phyloP scores from a whole-genome alignment of 192 early-diverging fungal genomes.

The Jimgerdemannia flammicorona region DNA sequence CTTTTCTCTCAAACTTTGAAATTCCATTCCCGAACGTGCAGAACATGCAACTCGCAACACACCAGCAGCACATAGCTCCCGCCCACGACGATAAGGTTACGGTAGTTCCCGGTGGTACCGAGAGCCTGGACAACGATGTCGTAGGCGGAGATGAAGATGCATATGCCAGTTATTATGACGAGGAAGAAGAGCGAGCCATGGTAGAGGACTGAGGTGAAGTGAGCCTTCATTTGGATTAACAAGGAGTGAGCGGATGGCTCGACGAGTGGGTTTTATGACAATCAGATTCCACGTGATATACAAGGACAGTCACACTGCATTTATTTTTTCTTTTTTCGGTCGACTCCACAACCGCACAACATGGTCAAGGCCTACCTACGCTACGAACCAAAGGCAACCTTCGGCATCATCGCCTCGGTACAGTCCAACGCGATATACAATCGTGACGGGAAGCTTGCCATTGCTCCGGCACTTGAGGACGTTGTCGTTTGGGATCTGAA shows the following conservation, averaged over 20 bases:
- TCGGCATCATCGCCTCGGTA: slow-evolving; percentile 80
- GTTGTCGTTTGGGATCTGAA: slow-evolving; percentile 84
- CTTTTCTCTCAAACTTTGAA: too few relatives aligned
- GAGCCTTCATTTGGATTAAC: neutral
- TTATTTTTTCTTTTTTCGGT: neutral
- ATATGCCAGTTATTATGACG: slow-evolving; percentile 28
- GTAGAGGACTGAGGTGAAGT: slow-evolving; percentile 7
- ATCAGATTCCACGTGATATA: too few relatives aligned
- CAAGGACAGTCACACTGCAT: neutral
- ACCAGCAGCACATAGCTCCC: slow-evolving; percentile 47
- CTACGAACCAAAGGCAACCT: slow-evolving; percentile 73
- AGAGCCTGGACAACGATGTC: slow-evolving; percentile 53
- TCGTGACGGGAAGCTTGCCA: slow-evolving; percentile 62
- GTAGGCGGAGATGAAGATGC: slow-evolving; percentile 45
- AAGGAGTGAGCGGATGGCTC: too few relatives aligned
- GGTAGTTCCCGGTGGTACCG: slow-evolving; percentile 35
- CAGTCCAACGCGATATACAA: slow-evolving; percentile 71
- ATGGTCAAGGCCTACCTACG: slow-evolving; percentile 81
- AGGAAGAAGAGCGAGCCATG: slow-evolving; percentile 28
- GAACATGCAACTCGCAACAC: neutral
- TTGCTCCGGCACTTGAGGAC: slow-evolving; percentile 81
- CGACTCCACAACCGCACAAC: neutral
- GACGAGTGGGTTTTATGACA: too few relatives aligned
- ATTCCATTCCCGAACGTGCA: too few relatives aligned
- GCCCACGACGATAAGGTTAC: slow-evolving; percentile 43